Base-by-base conservation (phyloP, 306 rosid genomes). In the Quercus agrifolia region DNA sequence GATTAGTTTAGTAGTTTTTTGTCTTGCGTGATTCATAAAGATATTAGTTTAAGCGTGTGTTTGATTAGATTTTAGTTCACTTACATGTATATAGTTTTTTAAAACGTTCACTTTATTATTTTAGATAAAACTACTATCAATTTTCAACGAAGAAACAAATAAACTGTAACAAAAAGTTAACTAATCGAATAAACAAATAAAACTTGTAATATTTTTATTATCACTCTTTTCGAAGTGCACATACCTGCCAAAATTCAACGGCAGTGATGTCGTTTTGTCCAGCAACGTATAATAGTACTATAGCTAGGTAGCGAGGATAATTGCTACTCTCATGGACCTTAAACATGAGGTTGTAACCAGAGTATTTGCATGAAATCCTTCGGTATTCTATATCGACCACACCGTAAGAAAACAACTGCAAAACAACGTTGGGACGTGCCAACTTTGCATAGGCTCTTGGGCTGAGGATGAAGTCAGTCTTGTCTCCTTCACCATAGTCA, bases 321-420 rank as follows among this genome's bases (percentile, higher is more conserved):
- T 51, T 82, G 89, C 98, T 94, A 4, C 77, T 52, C 67, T 89
- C 93, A 30, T 91, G 87, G 31, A 92, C 90, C 85, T 83, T 85
- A 59, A 74, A 28, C 56, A 69, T 70, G 8, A 91, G 19, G 73
- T 88, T 86, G 63, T 78, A 30, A 71, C 83, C 85, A 14, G 82
- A 9, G 76, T 82, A 94, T 21, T 28, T 81, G 56, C 98, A 94
- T 6, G 97, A 73, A 59, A 89, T 25, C 74, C 92, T 82, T 74
- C 76, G 80, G 81, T 61, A 89, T 75, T 89, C 90, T 0, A 88
- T 79, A 14, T 89, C 92, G 20, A 89, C 80, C 61, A 89, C 92
- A 4, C 92, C 88, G 58, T n/a, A 51, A 58, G 85, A 81, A 69
- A 86, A 80, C 74, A 89, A 33, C 56, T 77, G 30, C 6, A 4